Evolutionary conservation across 768 basidiomycete genomes (phyloP), one percentile per base, ranked within the genome.

Genomic region (Ramaria sp.): DNA sequence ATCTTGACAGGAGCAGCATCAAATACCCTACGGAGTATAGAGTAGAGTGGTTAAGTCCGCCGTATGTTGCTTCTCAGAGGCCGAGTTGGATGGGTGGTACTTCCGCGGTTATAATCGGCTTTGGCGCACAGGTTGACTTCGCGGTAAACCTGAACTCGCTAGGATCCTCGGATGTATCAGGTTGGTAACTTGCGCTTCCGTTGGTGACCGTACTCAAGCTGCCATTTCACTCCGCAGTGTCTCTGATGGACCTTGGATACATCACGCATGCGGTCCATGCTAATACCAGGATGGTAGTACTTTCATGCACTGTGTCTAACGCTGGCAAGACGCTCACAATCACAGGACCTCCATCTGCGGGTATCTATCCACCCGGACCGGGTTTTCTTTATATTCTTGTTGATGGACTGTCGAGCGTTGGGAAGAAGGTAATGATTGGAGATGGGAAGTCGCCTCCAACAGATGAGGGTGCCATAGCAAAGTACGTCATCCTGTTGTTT

Each of bases 11-110:
- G 53, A 88, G 83, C 62, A 84, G 81, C 62, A 63, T 79, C 42
- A 72, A 73, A 65, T 93, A 87, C 65, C 82, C 84, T 31, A 91
- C 91, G 17, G 90, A 95, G 67, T 95, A 94, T 67, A 77, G 91
- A 51, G 86, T 91, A 33, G 93, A 96, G 66, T 83, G 85, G 78
- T 75, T 95, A 61, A 77, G 76, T 53, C 94, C 95, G 0, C 85
- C 87, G 27, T 98, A 95, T 65, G 82, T 88, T 81, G 66, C 69
- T 24, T 69, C 69, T 62, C 65, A 75, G 12, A 77, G 91, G 34
- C 92, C 87, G 5, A 65, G 69, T 49, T 74, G 85, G 34, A 45
- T 66, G 4, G 73, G 87, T 45, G 62, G 59, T 19, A 59, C 63
- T 12, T 68, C 77, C 1, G 63, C 66, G 13, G 24, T 33, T 1